Conservation (phyloP, 139 green algal genomes). For the Pycnococcus provasolii region DNA sequence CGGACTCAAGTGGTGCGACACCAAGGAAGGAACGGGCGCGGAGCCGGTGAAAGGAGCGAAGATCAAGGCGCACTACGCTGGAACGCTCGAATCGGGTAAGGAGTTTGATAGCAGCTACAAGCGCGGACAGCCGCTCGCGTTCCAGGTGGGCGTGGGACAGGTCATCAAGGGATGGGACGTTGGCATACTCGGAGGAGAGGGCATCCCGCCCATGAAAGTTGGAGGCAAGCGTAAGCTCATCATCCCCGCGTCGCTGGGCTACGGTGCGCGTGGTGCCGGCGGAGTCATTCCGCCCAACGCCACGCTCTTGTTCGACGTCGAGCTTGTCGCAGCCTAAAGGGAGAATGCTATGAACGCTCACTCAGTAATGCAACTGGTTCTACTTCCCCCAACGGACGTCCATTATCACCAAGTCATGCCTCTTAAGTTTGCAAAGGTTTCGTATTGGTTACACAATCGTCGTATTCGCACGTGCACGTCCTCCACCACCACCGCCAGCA, state of each 20-base stretch:
- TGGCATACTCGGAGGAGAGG: slow-evolving; percentile 29
- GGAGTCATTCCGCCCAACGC: slow-evolving; percentile 1
- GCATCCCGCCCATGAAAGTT: slow-evolving; percentile 3
- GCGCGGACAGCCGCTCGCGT: slow-evolving; percentile 65
- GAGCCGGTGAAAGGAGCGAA: background rate
- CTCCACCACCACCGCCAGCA: too few species aligned
- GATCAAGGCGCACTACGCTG: slow-evolving; percentile 60
- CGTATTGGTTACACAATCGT: too few species aligned
- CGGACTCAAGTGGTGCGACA: slow-evolving; percentile 1
- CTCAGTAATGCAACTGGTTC: too few species aligned
- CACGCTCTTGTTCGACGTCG: slow-evolving; percentile 30
- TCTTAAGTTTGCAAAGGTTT: too few species aligned
- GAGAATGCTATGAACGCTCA: too few species aligned
- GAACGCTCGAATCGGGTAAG: slow-evolving; percentile 66
- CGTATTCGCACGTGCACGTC: too few species aligned
- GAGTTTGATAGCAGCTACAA: slow-evolving; percentile 79
- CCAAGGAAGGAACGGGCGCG: background rate
- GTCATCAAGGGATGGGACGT: slow-evolving; percentile 87
- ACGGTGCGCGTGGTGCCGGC: slow-evolving; percentile 22
- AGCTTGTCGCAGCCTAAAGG: slow-evolving; percentile 33
- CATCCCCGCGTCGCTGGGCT: slow-evolving; percentile 37
- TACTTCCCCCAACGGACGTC: too few species aligned
- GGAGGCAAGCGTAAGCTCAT: background rate
- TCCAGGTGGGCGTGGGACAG: slow-evolving; percentile 7
- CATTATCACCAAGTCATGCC: too few species aligned